Evolutionary conservation across 768 basidiomycete genomes (phyloP).

Genomic region (Porphyrellus cyaneotinctus): DNA sequence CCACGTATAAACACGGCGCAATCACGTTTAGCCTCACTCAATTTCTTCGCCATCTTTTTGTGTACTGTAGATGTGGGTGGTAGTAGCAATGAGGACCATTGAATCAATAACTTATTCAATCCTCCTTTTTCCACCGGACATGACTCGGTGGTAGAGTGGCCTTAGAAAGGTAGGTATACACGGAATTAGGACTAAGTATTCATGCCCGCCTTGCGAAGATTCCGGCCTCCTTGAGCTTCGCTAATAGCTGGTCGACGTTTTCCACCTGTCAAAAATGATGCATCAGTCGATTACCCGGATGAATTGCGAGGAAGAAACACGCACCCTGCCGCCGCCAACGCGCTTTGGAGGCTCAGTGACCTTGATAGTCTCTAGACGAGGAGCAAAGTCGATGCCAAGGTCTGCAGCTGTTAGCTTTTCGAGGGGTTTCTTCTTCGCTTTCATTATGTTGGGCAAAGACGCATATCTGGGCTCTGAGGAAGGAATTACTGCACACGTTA

Average conservation of each 20-base stretch:
- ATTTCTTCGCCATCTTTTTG: slow-evolving; percentile 6
- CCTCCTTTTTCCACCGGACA: neutral
- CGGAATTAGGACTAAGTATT: neutral
- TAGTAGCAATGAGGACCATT: slow-evolving; percentile 8
- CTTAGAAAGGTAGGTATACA: slow-evolving; percentile 6
- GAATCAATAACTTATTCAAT: slow-evolving; percentile 20
- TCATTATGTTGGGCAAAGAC: slow-evolving; percentile 96
- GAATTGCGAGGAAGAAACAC: slow-evolving; percentile 8
- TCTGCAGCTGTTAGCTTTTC: slow-evolving; percentile 78
- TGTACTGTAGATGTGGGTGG: slow-evolving; percentile 9
- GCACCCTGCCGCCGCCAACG: slow-evolving; percentile 85
- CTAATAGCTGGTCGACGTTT: slow-evolving; percentile 84
- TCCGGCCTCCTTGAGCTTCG: slow-evolving; percentile 87
- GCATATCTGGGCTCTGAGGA: slow-evolving; percentile 88
- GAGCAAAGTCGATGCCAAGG: slow-evolving; percentile 79
- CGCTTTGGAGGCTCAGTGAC: slow-evolving; percentile 88
- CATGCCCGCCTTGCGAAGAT: slow-evolving; percentile 31
- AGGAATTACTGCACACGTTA: neutral
- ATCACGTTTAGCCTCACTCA: slow-evolving; percentile 6
- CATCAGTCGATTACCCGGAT: neutral
- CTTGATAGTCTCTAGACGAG: slow-evolving; percentile 79
- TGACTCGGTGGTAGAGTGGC: neutral
- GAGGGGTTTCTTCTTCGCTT: slow-evolving; percentile 98
- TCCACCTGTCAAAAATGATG: slow-evolving; percentile 46
- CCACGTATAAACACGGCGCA: slow-evolving; percentile 12